Base-by-base conservation (phyloP, 179 eudicot genomes). In the Vitellaria paradoxa region DNA sequence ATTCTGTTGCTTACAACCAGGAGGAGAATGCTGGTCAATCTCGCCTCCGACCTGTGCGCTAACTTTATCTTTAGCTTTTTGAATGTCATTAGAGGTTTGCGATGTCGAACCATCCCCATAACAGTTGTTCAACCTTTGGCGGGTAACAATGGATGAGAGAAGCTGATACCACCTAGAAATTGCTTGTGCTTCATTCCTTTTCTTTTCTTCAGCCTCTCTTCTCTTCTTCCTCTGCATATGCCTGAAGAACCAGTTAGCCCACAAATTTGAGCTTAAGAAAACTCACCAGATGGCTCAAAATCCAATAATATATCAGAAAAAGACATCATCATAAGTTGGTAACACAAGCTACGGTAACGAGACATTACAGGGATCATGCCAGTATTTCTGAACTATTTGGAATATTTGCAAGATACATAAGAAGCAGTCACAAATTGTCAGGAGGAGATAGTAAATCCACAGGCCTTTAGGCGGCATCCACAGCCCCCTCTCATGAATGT, bases 141-240 rank as follows among this genome's bases (percentile, higher is more conserved):
- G 88, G 8, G 91, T 89, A 63, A 88, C 81, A 68, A 96, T 89
- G 63, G 98, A 93, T 7, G 92, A 89, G 47, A 96, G 94, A 82
- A 96, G 97, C 83, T 94, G 99, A 87, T 92, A 94, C 99, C 99
- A 96, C 81, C 92, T 91, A 6, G 90, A 83, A 46, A 91, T 65
- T 64, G 98, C 98, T 81, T 81, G 90, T 4, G 91, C 84, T 80
- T 94, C 96, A 13, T 77, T 87, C 72, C 79, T 89, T 68, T 75
- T 89, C 81, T 81, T 92, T 79, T 92, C 98, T 80, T 87, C 92
- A 46, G 91, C 90, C 68, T 87, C 84, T 82, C 97, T 87, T 83
- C 88, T 82, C 89, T 76, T 89, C 93, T 84, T 87, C 98, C 86
- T 94, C 97, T 15, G 81, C 89, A 80, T 96, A 96, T 70, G 96